A percentile compares a stretch with the other conserved stretches of the same genome.
phyloP scores from a whole-genome alignment of 176 grass and related monocot species.

The Aechmea fasciata region DNA sequence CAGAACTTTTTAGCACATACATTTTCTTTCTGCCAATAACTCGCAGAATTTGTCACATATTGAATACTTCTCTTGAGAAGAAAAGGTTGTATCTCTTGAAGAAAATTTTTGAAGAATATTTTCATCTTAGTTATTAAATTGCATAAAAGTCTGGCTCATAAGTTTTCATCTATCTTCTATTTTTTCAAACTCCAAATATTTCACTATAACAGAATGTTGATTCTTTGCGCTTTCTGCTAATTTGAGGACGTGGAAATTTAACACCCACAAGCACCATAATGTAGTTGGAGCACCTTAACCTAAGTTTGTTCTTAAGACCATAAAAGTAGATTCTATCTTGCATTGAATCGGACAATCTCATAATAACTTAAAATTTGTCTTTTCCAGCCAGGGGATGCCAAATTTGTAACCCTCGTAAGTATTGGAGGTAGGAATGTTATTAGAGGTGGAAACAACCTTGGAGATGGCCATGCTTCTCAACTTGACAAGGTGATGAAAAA shows the following conservation, averaged over 20 bases:
- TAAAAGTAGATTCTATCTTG: too few species aligned
- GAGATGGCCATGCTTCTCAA: slow-evolving; percentile 51
- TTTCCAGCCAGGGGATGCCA: slow-evolving; percentile 72
- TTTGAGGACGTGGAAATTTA: background rate
- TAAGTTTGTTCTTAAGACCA: too few species aligned
- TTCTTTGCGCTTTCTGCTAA: background rate
- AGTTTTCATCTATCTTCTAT: background rate
- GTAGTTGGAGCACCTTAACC: too few species aligned
- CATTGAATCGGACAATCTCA: background rate
- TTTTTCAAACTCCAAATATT: background rate
- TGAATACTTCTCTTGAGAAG: background rate
- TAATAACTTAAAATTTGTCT: slow-evolving; percentile 9
- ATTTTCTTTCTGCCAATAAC: background rate
- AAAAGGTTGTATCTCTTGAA: background rate
- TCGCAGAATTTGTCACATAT: background rate
- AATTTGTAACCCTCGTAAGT: slow-evolving; percentile 82
- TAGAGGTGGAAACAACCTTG: slow-evolving; percentile 72
- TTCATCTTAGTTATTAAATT: background rate
- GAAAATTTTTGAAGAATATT: background rate
- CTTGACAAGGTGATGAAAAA: slow-evolving; percentile 50
- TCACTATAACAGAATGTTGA: background rate
- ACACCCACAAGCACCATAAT: background rate
- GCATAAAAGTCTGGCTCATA: background rate
- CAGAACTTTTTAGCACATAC: background rate
- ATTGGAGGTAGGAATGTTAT: slow-evolving; percentile 81